phyloP scores from a whole-genome alignment of 805 yeast genomes.

The Maudiozyma bulderi region DNA sequence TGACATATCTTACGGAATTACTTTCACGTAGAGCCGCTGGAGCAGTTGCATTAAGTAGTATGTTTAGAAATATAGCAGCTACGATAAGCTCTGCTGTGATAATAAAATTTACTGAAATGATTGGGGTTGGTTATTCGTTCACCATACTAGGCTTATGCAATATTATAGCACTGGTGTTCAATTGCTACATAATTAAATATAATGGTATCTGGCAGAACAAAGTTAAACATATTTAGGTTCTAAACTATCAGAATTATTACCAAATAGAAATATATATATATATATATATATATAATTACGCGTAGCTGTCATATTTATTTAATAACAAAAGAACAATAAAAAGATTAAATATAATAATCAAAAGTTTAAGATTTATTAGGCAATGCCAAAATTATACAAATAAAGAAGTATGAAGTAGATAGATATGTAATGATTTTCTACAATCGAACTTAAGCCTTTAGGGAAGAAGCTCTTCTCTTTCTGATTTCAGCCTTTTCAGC shows the following conservation, averaged over 20 bases:
- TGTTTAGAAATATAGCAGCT: slow-evolving; percentile 45
- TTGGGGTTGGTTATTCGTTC: slow-evolving; percentile 48
- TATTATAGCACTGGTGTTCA: slow-evolving; percentile 18
- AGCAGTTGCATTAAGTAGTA: slow-evolving; percentile 44
- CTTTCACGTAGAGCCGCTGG: slow-evolving; percentile 42
- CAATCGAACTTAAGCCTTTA: slow-evolving; percentile 58
- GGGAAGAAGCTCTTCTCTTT: slow-evolving; percentile 99
- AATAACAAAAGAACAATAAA: not conserved
- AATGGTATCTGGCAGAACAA: slow-evolving; percentile 14
- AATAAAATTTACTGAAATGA: slow-evolving; percentile 24
- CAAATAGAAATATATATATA: not conserved
- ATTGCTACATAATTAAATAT: slow-evolving; percentile 14
- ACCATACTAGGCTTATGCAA: slow-evolving; percentile 38
- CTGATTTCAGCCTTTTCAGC: slow-evolving; percentile 96
- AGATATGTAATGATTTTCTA: slow-evolving; percentile 6
- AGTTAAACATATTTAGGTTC: not conserved
- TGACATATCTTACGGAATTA: slow-evolving; percentile 45
- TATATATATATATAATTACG: not conserved
- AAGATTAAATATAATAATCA: slow-evolving; percentile 2
- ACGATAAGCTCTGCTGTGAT: slow-evolving; percentile 42
- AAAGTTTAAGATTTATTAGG: slow-evolving; percentile 7
- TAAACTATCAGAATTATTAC: not conserved
- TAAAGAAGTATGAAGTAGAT: slow-evolving; percentile 12
- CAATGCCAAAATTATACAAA: slow-evolving; percentile 12
- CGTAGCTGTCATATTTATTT: no score